Base-by-base conservation (phyloP, 805 yeast genomes). In the Saturnispora kantuleensis region DNA sequence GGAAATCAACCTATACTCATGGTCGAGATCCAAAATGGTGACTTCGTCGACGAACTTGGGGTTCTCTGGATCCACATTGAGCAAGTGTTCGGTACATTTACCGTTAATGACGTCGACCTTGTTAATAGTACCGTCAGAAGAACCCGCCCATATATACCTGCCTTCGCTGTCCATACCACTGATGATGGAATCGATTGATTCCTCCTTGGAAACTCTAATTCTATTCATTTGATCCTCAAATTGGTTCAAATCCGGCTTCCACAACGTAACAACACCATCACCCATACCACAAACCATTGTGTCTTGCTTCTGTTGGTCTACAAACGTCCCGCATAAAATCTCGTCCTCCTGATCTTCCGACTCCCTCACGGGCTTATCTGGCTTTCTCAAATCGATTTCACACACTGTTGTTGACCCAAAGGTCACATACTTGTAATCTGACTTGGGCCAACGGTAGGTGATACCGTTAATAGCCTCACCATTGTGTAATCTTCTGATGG, bases 311-410 rank as follows among this genome's bases (percentile, higher is more conserved):
- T 77, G 72, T 2, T 74, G 74, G 50, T 81, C 84, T 1, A 80
- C 73, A 65, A 80, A 77, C 33, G 84, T 67, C 54, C 86, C 81
- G 45, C 88, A 71, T 36, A 90, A 64, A n/a, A 90, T 64, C 58
- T 90, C 98, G 56, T 90, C 97, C 52, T 84, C 96, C 64, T 90
- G 98, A 58, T 87, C 89, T 50, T 89, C 97, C 32, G 89, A 79
- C 34, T 73, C 72, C 3, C 74, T 64, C 1, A 81, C 60, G 2
- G 79, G 70, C 4, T 84, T 84, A 12, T 51, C 56, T 5, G 52
- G 47, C 31, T 82, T 84, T 39, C 96, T 67, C 3, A 82, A 69
- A 60, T 90, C 97, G 55, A 89, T 71, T 47, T 81, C 81, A 1
- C 87, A 73, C 36, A 90, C 65, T 0, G 89, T 82, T 3, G 95